Evolutionary conservation across 2,329 filamentous ascomycete genomes (phyloP).

Genomic region (Microascus cirrosus): DNA sequence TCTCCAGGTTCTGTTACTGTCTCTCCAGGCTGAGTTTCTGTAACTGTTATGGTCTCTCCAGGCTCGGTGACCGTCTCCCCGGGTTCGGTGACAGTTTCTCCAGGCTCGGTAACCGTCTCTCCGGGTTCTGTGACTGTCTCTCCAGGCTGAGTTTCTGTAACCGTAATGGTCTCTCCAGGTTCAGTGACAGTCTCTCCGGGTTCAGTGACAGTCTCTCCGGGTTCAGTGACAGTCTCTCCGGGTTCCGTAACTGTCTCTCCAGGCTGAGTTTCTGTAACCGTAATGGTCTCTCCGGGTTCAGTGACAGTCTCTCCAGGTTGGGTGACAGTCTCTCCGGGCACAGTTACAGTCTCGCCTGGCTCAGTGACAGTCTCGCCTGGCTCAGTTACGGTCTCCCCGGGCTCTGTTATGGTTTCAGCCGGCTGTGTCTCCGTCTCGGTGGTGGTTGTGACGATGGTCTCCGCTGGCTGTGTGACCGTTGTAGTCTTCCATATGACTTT

Average conservation of each 20-base stretch:
- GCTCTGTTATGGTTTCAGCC: background rate
- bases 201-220: background rate
- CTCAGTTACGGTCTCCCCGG: background rate
- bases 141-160: background rate
- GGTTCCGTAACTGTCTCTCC: background rate
- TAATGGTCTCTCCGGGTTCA: background rate
- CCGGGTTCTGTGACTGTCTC: background rate
- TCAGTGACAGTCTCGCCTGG: background rate
- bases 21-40: background rate
- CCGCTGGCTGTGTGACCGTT: background rate
- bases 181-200: background rate
- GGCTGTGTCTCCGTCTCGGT: background rate
- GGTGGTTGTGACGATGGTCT: background rate
- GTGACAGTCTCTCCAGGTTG: background rate
- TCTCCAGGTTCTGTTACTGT: background rate
- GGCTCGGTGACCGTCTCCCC: background rate
- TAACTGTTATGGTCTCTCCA: background rate
- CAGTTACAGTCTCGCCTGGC: background rate
- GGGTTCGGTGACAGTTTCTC: background rate
- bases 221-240: background rate
- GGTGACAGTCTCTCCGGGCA: background rate
- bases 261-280: conserved; percentile 2
- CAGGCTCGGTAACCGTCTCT: background rate
- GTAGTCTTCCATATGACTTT: background rate
- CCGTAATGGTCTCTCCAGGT: background rate